Conservation (phyloP, 441 rosid genomes). For the Erodium texanum region DNA sequence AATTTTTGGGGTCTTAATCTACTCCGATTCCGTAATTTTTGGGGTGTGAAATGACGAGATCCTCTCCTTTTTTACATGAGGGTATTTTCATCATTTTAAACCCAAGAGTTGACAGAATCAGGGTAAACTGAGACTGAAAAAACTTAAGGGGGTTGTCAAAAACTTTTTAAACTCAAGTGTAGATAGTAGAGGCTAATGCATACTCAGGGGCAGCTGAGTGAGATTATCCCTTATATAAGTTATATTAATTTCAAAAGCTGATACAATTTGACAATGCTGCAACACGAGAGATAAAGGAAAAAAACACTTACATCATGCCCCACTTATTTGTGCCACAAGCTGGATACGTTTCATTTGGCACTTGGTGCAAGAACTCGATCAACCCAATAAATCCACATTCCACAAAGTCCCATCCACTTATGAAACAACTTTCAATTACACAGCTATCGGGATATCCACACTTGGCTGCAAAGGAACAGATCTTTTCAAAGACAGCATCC, state of each 20-base stretch:
- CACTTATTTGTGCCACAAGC: slow-evolving; percentile 9
- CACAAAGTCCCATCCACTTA: neutral
- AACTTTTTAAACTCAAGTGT: no score
- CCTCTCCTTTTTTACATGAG: no score
- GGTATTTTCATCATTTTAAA: no score
- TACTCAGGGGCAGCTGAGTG: no score
- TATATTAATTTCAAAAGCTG: neutral
- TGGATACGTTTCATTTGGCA: slow-evolving; percentile 9
- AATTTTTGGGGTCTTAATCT: no score
- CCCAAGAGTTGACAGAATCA: no score
- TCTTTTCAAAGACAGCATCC: slow-evolving; percentile 22
- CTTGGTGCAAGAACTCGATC: slow-evolving; percentile 7
- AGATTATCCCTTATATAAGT: neutral
- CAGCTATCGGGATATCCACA: neutral
- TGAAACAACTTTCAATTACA: neutral
- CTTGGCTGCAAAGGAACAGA: slow-evolving; percentile 7
- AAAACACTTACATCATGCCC: slow-evolving; percentile 19
- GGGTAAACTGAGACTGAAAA: no score
- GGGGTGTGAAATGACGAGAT: no score
- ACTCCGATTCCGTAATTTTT: no score
- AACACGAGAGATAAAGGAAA: neutral
- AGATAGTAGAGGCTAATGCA: no score
- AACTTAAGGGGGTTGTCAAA: no score
- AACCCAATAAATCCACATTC: neutral
- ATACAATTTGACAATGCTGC: neutral